Evolutionary conservation across 371 early-diverging fungal species (phyloP).

Genomic region (Mortierella sp.): DNA sequence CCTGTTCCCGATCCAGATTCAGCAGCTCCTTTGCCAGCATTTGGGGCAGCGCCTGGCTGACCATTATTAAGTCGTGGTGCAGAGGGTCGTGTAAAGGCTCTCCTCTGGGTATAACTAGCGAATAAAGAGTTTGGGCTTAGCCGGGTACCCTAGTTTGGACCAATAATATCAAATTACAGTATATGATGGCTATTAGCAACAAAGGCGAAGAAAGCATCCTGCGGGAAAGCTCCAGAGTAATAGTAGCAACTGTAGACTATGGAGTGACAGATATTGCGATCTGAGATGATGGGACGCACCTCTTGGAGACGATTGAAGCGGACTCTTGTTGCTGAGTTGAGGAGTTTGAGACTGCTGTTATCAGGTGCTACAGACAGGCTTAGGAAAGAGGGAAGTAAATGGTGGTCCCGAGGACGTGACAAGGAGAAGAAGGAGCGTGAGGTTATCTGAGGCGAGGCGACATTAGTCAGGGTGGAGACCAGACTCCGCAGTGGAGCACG

Average conservation of each 20-base stretch:
- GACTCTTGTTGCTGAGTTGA: slow-evolving; percentile 5
- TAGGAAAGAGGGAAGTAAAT: background rate
- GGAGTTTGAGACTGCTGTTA: background rate
- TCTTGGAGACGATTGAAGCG: slow-evolving; percentile 11
- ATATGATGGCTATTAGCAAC: background rate
- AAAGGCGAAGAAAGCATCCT: background rate
- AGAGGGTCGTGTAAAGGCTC: slow-evolving; percentile 28
- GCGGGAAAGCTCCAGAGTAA: too few relatives aligned
- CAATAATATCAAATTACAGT: background rate
- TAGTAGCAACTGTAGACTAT: background rate
- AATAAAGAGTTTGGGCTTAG: slow-evolving; percentile 7
- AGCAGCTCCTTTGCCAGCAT: slow-evolving; percentile 5
- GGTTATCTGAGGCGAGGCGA: background rate
- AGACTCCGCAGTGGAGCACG: slow-evolving; percentile 29
- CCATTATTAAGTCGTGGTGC: slow-evolving; percentile 19
- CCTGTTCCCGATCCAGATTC: slow-evolving; percentile 5
- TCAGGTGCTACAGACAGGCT: background rate
- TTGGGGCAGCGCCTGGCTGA: background rate
- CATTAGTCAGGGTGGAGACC: slow-evolving; percentile 6
- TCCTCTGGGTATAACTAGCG: slow-evolving; percentile 17
- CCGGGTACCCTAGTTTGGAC: background rate
- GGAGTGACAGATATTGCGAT: too few relatives aligned
- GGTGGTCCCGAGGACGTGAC: background rate
- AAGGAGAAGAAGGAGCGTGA: background rate
- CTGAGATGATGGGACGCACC: background rate